Base-by-base conservation (phyloP, 2,329 filamentous ascomycete species). In the Gliomastix tumulicola region DNA sequence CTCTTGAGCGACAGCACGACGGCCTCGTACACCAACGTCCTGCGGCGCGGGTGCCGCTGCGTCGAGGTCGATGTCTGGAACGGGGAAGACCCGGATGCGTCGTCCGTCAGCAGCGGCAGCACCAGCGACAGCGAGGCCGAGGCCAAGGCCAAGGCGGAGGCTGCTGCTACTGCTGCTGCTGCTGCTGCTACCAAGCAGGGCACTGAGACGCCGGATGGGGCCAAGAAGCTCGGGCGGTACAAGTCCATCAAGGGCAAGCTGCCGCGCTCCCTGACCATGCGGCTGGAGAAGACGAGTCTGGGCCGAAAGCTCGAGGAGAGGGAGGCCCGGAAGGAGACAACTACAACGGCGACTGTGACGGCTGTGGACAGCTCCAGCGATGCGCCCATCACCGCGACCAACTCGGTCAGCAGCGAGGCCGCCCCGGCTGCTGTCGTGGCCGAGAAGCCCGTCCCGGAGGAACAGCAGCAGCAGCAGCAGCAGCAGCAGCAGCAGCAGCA, bases 51-150 rank as follows among this genome's bases (percentile, higher is more conserved):
- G 3, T 94, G 89, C 49, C 82, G 89, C 15, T 96, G 89, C 60
- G 82, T 96, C 41, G 89, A 96, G 63, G 86, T 96, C 41, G 89
- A 96, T 53, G 94, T 92, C 49, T 96, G 89, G 89, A 87, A 96
- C 55, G 89, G 89, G 30, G 79, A 84, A 39, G 82, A 58, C 73
- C 84, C 65, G 54, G 79, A 59, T 69, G 83, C 58, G 71, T 84
- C 57, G 65, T 76, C 51, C 8, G 65, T 58, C 36, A 62, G 60
- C 36, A 65, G 57, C 37, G 17, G 25, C 10, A 13, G 11, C 36
- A 62, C 60, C 35, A 64, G 61, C 32, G 62, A 78, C 15, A 82
- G 85, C 13, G 60, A 66, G 30, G 50, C 53, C 34, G 46, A 54
- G 7, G 47, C 54, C 32, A 76, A 82, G 13, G 21, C 21, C n/a